Evolutionary conservation across 495 filamentous ascomycete genomes (phyloP), one percentile per base, ranked within the genome.

Genomic region (Neurospora sp.): DNA sequence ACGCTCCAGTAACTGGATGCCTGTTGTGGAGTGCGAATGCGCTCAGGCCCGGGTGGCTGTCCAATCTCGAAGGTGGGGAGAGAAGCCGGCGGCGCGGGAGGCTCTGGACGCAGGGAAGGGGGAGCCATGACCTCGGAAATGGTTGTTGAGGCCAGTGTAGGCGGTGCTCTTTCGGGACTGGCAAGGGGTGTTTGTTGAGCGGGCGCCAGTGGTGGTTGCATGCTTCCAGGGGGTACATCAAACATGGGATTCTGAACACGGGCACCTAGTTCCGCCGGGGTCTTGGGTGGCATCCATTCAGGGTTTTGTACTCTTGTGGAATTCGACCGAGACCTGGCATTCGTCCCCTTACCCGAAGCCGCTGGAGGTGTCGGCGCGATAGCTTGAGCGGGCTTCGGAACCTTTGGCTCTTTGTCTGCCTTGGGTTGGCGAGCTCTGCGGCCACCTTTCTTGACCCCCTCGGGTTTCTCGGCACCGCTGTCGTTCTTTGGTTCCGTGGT

Each of bases 1-100:
- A 98, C 96, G 74, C 95, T 98, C 96, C 96, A 99, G 81, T 99
- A 99, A 79, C 96, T 98, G 2, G 93, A 97, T 8, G 93, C 89
- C 69, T 89, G 89, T 71, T 87, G 79, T 6, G 86, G 83, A n/a
- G 85, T 84, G 46, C 87, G 81, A 71, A 78, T 83, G 42, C 83
- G 85, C 42, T 86, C 84, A 27, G 81, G 78, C 40, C 77, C 81
- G 10, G 77, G 68, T 37, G 82, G 61, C 61, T 77, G 80, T 11
- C 82, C 59, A 75, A 86, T 76, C 73, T 86, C 82, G 73, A 85
- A 82, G 10, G 79, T 79, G 61, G 81, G 69, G 44, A 82, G 78
- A 31, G 79, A 74, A 8, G 81, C 72, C 9, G 74, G 77, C 1
- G 83, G 81, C 20, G 81, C 78, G 20, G 83, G 83, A 18, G 83